Base-by-base conservation (phyloP, 2,329 filamentous ascomycete species). In the Fusarium piperis region DNA sequence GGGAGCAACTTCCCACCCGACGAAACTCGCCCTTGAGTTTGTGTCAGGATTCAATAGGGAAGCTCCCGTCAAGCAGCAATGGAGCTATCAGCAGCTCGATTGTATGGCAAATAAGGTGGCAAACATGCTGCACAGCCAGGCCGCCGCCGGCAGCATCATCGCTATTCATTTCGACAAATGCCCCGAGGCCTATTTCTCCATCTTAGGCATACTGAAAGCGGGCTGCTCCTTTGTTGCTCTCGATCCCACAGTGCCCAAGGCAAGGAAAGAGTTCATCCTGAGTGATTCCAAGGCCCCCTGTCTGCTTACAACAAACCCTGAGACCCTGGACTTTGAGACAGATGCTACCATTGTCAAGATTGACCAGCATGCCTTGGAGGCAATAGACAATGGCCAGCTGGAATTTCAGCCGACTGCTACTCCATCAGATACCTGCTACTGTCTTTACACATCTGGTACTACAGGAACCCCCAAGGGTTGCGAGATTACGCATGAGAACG, bases 401-500 rank as follows among this genome's bases (percentile, higher is more conserved):
- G 18, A 67, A 65, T 15, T 71, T 46, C 28, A 64, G 28, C 51
- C 67, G 52, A 23, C 3, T 0, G 77, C 84, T 32, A 72, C 65
- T n/a, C 78, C 79, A 15, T 83, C 87, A 23, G 88, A 91, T 71
- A 89, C 90, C 0, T 94, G 92, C 73, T 97, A 97, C 78, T 95
- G 93, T 65, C 85, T 97, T 1, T 97, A 97, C 79, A 97, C 94
- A 0, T 95, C 93, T 4, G 94, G 94, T 4, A 97, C 94, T 0
- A 97, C 94, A 0, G 94, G 94, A 3, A 93, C 90, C 0, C 94
- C 94, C 0, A 97, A 97, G 75, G 94, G 94, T 2, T 97, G 94
- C 73, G 90, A 96, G 65, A 90, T 98, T 52, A 97, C 93, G 0
- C 95, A 98, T 76, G 90, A 94, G 58, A 98, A 97, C 78, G 90